phyloP scores from a whole-genome alignment of 768 basidiomycete genomes.

The Phylloporus rhodoxanthus region DNA sequence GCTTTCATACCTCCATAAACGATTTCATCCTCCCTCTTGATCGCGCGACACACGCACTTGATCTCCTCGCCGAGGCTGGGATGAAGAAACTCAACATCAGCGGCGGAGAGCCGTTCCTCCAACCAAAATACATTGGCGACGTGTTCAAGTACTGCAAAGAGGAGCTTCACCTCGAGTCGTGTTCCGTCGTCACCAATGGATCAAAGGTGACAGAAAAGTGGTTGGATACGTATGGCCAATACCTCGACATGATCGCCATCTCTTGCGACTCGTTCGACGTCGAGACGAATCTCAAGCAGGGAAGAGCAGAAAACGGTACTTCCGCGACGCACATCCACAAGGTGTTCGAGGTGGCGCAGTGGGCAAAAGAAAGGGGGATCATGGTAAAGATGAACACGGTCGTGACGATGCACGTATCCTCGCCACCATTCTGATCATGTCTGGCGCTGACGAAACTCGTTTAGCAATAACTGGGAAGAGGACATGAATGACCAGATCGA shows the following conservation, averaged over 20 bases:
- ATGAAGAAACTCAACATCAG: conserved; percentile 34
- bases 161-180: conserved; percentile 28
- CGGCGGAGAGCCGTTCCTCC: conserved; percentile 31
- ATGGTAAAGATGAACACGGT: conserved; percentile 32
- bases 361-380: conserved; percentile 28
- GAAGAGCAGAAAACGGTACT: conserved; percentile 26
- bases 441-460: background rate
- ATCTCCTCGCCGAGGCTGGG: conserved; percentile 24
- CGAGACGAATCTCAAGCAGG: conserved; percentile 28
- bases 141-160: conserved; percentile 31
- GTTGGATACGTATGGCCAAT: conserved; percentile 32
- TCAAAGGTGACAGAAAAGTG: conserved; percentile 34
- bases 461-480: conserved; percentile 31
- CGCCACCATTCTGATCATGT: background rate
- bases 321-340: conserved; percentile 21
- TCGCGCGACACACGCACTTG: conserved; percentile 27
- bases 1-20: conserved; percentile 31
- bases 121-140: conserved; percentile 28
- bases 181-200: conserved; percentile 26
- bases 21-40: conserved; percentile 26
- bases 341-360: conserved; percentile 29
- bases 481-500: conserved; percentile 32
- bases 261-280: conserved; percentile 33
- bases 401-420: conserved; percentile 21
- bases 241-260: conserved; percentile 34